These are phyloP conservation scores for Pulveroboletus sp. DNA, from an alignment of 768 basidiomycete genomes.

Conservation along the genomic window DNA sequence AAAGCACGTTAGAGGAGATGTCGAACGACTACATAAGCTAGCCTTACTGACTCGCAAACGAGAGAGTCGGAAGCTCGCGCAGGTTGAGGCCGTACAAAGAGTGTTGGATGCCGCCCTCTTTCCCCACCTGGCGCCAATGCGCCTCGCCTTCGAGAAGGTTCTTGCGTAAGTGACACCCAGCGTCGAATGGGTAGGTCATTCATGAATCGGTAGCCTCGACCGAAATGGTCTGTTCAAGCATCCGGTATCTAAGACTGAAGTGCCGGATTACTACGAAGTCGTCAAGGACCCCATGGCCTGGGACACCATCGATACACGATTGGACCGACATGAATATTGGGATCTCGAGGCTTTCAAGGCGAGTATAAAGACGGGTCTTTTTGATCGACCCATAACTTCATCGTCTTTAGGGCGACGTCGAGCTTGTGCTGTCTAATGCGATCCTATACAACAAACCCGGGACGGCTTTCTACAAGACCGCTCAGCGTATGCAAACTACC, in stretches of 20 bases:
- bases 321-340: slow-evolving; percentile 82
- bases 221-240: slow-evolving; percentile 71
- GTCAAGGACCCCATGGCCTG: slow-evolving; percentile 88
- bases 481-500: slow-evolving; percentile 53
- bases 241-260: slow-evolving; percentile 73
- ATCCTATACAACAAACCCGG: slow-evolving; percentile 78
- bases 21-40: slow-evolving; percentile 67
- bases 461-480: slow-evolving; percentile 66
- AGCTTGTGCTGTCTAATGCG: slow-evolving; percentile 82
- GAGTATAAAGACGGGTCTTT: slow-evolving; percentile 4
- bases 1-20: slow-evolving; percentile 64
- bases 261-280: slow-evolving; percentile 89
- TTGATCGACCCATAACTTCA: slow-evolving; percentile 1
- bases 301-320: slow-evolving; percentile 71
- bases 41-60: slow-evolving; percentile 68
- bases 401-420: slow-evolving; percentile 62
- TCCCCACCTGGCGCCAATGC: slow-evolving; percentile 57
- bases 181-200: neutral
- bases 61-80: slow-evolving; percentile 74
- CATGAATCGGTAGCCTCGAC: slow-evolving; percentile 54
- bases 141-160: slow-evolving; percentile 66
- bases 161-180: slow-evolving; percentile 47
- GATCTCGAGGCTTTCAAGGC: slow-evolving; percentile 73
- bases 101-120: slow-evolving; percentile 64
- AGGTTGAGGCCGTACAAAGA: slow-evolving; percentile 61